Evolutionary conservation across 352 stramenopile genomes (phyloP).

Genomic region (Thalassiosira sp.): DNA sequence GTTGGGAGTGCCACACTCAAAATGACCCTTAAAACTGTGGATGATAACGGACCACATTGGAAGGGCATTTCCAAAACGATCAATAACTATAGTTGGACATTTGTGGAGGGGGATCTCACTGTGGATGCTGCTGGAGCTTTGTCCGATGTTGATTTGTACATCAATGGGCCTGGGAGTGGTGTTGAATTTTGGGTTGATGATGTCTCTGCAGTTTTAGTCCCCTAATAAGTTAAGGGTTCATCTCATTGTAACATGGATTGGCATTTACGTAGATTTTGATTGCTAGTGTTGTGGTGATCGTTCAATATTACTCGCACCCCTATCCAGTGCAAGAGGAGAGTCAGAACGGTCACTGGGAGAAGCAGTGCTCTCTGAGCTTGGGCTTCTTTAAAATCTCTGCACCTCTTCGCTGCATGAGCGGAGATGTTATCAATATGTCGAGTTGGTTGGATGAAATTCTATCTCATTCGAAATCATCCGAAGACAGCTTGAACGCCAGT

Average conservation of each 20-base stretch:
- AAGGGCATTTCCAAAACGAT: conserved; percentile 4
- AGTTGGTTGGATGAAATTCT: no score
- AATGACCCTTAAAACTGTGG: conserved; percentile 16
- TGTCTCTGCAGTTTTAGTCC: neutral
- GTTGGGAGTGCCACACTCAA: conserved; percentile 1
- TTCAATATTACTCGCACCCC: no score
- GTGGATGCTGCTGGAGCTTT: conserved; percentile 20
- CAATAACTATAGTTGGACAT: conserved; percentile 28
- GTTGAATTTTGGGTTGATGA: conserved; percentile 18
- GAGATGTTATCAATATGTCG: no score
- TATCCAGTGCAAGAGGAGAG: no score
- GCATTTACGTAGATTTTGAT: no score
- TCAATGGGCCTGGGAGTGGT: conserved; percentile 15
- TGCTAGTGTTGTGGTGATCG: no score
- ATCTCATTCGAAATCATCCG: neutral
- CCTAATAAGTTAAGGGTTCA: neutral
- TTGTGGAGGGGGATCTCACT: conserved; percentile 15
- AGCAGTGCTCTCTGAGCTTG: no score
- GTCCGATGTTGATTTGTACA: conserved; percentile 10
- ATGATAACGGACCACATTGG: conserved; percentile 22
- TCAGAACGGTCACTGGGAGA: no score
- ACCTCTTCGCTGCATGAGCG: no score
- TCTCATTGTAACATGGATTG: no score
- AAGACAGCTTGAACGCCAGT: neutral
- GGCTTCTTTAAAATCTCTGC: no score